Conservation (phyloP, 2,329 filamentous ascomycete species). For the Aureobasidium sp. region DNA sequence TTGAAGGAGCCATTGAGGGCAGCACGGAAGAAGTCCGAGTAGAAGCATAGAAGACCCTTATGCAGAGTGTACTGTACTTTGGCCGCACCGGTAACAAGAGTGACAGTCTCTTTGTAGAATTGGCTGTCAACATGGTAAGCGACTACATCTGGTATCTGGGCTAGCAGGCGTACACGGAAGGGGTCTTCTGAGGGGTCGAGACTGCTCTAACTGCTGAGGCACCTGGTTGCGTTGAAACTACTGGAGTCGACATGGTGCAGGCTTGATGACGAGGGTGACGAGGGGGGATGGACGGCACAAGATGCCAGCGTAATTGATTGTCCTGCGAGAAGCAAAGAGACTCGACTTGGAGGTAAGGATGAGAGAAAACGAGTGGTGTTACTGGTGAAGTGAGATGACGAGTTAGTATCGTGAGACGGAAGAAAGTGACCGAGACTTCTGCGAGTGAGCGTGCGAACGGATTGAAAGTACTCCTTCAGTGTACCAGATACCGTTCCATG, state of each 20-base stretch:
- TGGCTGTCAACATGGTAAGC: too few species aligned
- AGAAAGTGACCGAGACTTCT: neutral
- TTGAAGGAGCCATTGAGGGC: neutral
- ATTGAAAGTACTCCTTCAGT: too few species aligned
- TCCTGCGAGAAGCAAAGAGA: neutral
- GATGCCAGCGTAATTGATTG: neutral
- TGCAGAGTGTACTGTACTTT: neutral
- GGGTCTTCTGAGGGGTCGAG: neutral
- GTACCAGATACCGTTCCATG: too few species aligned
- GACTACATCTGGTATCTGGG: too few species aligned
- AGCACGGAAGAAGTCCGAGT: neutral
- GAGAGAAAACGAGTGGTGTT: neutral
- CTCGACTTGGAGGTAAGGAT: neutral
- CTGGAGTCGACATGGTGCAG: neutral
- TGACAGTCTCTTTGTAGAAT: neutral
- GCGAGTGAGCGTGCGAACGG: too few species aligned
- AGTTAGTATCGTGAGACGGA: neutral
- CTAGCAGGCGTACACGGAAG: neutral
- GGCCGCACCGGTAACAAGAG: neutral
- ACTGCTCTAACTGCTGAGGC: neutral
- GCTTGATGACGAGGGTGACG: neutral
- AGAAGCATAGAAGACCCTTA: neutral
- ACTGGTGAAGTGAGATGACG: too few species aligned
- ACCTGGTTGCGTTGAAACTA: neutral
- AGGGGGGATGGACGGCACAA: neutral